Percentiles rank a stretch among this genome's conserved stretches.
Evolutionary conservation across 2,329 filamentous ascomycete genomes (phyloP).

Genomic region (Drechmeria coniospora): DNA sequence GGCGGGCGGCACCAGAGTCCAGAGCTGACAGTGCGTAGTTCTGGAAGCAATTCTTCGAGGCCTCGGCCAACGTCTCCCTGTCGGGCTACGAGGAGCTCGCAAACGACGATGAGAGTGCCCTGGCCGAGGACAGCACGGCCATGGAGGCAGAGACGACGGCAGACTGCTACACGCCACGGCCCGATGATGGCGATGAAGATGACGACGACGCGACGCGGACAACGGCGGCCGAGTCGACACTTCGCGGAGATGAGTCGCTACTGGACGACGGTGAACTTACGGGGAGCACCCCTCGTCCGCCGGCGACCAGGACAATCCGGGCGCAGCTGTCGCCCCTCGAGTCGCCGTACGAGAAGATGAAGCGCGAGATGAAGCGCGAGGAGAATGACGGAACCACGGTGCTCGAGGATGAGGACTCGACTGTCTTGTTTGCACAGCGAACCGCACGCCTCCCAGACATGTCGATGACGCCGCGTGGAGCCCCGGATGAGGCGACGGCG

Average conservation of each 20-base stretch:
- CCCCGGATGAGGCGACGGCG: conserved; percentile 12
- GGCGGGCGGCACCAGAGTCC: too few relatives aligned
- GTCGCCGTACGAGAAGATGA: conserved; percentile 63
- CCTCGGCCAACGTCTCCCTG: conserved; percentile 90
- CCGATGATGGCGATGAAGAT: conserved; percentile 21
- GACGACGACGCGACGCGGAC: conserved; percentile 21
- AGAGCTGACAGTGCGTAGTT: conserved; percentile 40
- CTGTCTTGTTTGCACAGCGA: conserved; percentile 33
- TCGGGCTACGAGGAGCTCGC: conserved; percentile 82
- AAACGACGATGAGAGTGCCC: conserved; percentile 45
- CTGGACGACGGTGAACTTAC: conserved; percentile 48
- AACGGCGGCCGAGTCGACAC: conserved; percentile 20
- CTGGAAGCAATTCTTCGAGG: conserved; percentile 99
- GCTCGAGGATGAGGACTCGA: conserved; percentile 25
- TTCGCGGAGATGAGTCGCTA: conserved; percentile 44
- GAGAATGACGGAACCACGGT: conserved; percentile 21
- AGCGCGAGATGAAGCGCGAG: conserved; percentile 44
- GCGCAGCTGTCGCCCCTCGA: conserved; percentile 49
- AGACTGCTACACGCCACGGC: conserved; percentile 29
- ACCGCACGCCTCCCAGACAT: conserved; percentile 44
- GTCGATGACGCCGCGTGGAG: conserved; percentile 43
- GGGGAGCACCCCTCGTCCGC: conserved; percentile 52
- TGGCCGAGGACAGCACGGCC: conserved; percentile 34
- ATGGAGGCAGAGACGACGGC: conserved; percentile 40
- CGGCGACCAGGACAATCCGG: conserved; percentile 31